Evolutionary conservation across 257 asterid genomes (phyloP).

Genomic region (Lycium ferocissimum): DNA sequence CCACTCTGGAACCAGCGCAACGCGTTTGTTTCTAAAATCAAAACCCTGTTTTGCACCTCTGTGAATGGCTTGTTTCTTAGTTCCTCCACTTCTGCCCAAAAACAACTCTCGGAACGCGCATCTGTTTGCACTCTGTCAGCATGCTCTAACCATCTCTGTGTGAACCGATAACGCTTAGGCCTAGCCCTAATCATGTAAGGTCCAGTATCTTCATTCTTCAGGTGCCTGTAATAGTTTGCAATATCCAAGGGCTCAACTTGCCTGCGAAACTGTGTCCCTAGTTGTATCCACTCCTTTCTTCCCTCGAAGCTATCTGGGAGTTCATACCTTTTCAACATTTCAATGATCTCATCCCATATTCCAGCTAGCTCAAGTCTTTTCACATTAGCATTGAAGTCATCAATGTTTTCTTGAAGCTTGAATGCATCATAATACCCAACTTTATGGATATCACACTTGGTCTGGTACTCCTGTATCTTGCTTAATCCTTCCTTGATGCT

Average conservation of each 20-base stretch:
- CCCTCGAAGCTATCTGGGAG: slow-evolving; percentile 90
- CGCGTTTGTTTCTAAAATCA: slow-evolving; percentile 57
- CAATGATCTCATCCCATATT: slow-evolving; percentile 76
- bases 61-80: slow-evolving; percentile 51
- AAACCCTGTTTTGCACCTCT: slow-evolving; percentile 48
- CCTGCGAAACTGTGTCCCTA: slow-evolving; percentile 70
- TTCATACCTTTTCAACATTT: slow-evolving; percentile 74
- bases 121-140: slow-evolving; percentile 52
- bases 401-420: slow-evolving; percentile 59
- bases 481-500: slow-evolving; percentile 53
- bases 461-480: slow-evolving; percentile 70
- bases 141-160: slow-evolving; percentile 87
- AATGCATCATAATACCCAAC: slow-evolving; percentile 86
- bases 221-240: slow-evolving; percentile 83
- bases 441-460: slow-evolving; percentile 64
- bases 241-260: slow-evolving; percentile 89
- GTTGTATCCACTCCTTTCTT: slow-evolving; percentile 72
- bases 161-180: slow-evolving; percentile 68
- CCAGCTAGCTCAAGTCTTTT: slow-evolving; percentile 73
- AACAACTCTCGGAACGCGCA: slow-evolving; percentile 63
- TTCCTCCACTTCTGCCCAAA: slow-evolving; percentile 97
- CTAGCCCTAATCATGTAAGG: slow-evolving; percentile 79
- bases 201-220: slow-evolving; percentile 79
- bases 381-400: slow-evolving; percentile 72
- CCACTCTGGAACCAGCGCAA: slow-evolving; percentile 48